Percentiles rank a stretch among this genome's conserved stretches.
Evolutionary conservation across 495 filamentous ascomycete species (phyloP).

Genomic region (Penicillium roqueforti): DNA sequence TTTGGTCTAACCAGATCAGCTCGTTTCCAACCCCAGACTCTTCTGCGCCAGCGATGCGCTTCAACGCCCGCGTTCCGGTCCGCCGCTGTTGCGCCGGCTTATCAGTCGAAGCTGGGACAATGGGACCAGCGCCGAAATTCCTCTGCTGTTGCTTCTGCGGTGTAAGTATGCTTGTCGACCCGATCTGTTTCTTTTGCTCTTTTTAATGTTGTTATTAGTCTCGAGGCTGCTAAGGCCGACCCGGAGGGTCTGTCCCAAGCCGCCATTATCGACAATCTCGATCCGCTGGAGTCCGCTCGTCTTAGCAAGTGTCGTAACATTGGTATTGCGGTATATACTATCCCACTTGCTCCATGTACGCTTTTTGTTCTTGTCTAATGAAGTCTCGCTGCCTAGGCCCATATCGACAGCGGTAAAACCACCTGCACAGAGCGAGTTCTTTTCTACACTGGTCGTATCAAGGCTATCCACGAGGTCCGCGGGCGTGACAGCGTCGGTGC

Average conservation of each 20-base stretch:
- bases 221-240: constrained; percentile 59
- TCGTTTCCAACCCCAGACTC: constrained; percentile 38
- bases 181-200: not conserved
- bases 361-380: constrained; percentile 12
- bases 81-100: constrained; percentile 37
- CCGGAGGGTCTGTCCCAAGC: constrained; percentile 59
- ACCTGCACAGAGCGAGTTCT: constrained; percentile 96
- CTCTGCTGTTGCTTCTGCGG: constrained; percentile 37
- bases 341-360: not conserved
- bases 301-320: constrained; percentile 86
- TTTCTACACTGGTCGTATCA: constrained; percentile 97
- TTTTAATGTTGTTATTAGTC: constrained; percentile 25
- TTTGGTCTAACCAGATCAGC: constrained; percentile 42
- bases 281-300: constrained; percentile 70
- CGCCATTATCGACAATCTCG: constrained; percentile 66
- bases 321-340: constrained; percentile 79
- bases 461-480: constrained; percentile 94
- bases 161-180: constrained; percentile 27
- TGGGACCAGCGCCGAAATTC: constrained; percentile 42
- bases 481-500: constrained; percentile 94
- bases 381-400: constrained; percentile 55
- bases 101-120: constrained; percentile 37
- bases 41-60: constrained; percentile 36
- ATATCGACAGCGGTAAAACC: constrained; percentile 99
- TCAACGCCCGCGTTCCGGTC: constrained; percentile 43